Conservation (phyloP, 371 early-diverging fungal species). For the Rhizopus microsporus region DNA sequence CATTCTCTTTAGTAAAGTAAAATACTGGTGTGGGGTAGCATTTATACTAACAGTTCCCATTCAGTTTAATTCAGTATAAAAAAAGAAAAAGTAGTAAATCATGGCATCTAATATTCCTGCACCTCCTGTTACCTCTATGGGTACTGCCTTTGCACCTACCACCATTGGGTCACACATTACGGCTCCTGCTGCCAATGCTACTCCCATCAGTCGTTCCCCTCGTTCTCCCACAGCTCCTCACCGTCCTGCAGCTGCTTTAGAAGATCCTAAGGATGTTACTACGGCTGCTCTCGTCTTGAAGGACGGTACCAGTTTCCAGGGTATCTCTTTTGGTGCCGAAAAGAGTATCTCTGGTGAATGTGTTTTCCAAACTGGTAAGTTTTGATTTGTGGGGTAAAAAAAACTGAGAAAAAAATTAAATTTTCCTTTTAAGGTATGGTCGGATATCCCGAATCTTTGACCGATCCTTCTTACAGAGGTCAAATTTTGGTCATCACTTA, state of each 20-base stretch:
- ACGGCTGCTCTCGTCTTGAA: constrained; percentile 75
- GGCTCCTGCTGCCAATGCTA: constrained; percentile 53
- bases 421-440: constrained; percentile 45
- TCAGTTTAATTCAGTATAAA: not conserved
- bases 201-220: constrained; percentile 40
- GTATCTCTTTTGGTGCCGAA: constrained; percentile 94
- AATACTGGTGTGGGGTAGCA: too few species aligned
- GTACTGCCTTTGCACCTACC: constrained; percentile 32
- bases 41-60: constrained; percentile 2
- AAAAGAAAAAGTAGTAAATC: constrained; percentile 2
- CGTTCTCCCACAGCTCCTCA: constrained; percentile 50
- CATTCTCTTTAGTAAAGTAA: not conserved
- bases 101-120: constrained; percentile 47
- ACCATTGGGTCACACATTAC: constrained; percentile 31
- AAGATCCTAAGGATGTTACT: constrained; percentile 51
- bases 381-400: not conserved
- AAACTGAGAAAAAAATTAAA: not conserved
- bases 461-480: constrained; percentile 95
- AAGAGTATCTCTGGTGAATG: constrained; percentile 92
- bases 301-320: constrained; percentile 87
- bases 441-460: constrained; percentile 92
- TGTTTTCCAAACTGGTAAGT: constrained; percentile 95
- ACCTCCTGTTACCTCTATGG: constrained; percentile 43
- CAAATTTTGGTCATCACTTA: constrained; percentile 93
- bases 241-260: constrained; percentile 59